Evolutionary conservation across 2,329 filamentous ascomycete genomes (phyloP).

Genomic region (Aspergillus flavus): DNA sequence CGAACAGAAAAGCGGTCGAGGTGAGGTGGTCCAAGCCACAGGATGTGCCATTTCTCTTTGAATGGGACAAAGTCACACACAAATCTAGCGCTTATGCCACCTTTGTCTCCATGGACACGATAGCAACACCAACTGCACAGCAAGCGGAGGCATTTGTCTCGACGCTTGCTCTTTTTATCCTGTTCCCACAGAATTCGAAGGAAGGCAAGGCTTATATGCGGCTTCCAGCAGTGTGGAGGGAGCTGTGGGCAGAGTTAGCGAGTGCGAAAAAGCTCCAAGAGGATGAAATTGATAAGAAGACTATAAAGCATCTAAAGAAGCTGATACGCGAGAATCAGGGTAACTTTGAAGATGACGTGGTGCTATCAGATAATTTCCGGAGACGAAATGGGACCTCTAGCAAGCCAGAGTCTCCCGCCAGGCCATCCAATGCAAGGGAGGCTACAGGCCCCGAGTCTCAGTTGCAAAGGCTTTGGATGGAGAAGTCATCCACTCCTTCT

Average conservation of each 20-base stretch:
- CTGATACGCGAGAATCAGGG: conserved; percentile 41
- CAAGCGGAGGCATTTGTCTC: conserved; percentile 89
- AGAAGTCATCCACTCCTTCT: conserved; percentile 52
- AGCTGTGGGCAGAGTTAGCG: conserved; percentile 80
- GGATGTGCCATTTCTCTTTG: conserved; percentile 49
- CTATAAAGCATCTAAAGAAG: conserved; percentile 64
- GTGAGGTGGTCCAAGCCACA: conserved; percentile 80
- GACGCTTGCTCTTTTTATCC: conserved; percentile 76
- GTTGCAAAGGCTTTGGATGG: conserved; percentile 54
- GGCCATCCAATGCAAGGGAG: conserved; percentile 24
- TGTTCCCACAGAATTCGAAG: conserved; percentile 75
- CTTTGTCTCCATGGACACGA: conserved; percentile 70
- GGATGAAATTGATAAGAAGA: conserved; percentile 70
- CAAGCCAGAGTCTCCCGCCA: conserved; percentile 30
- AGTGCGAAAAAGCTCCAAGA: conserved; percentile 69
- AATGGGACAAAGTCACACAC: conserved; percentile 46
- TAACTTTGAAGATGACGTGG: conserved; percentile 68
- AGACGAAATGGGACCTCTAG: conserved; percentile 45
- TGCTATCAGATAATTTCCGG: conserved; percentile 75
- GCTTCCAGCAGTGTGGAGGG: conserved; percentile 78
- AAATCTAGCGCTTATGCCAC: conserved; percentile 51
- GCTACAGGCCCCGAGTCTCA: conserved; percentile 38
- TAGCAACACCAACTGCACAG: conserved; percentile 72
- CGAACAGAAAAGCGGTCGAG: conserved; percentile 72
- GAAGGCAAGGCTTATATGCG: conserved; percentile 84